Evolutionary conservation across 2,329 filamentous ascomycete genomes (phyloP), one percentile per base, ranked within the genome.

Genomic region (Ceratocystis destructans): DNA sequence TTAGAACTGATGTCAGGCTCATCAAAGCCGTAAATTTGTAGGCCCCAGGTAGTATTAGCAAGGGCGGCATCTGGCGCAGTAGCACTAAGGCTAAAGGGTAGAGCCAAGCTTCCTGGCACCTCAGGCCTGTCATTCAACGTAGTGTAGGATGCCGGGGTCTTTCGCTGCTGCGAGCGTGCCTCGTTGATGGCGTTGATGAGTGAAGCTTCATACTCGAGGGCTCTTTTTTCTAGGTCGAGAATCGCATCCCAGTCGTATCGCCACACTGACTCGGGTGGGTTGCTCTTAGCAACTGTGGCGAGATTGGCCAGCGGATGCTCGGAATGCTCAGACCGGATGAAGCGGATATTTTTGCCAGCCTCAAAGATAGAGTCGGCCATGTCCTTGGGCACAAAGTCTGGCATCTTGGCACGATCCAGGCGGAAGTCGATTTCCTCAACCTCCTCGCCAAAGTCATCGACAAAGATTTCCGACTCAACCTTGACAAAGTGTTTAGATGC

Each of bases 301-400:
- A 78, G 71, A 53, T 79, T 79, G 15, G 83, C 82, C 53, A 94
- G 76, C 0, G 87, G 84, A 72, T 95, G 88, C 1, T 85, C 78
- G 4, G 88, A 82, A 72, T 94, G 88, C 70, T 87, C 84, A 25
- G 79, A 77, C 70, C 85, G 83, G 61, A 96, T 78, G 65, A 94
- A 85, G 6, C 88, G 83, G 61, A 96, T 75, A 72, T 88, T 93
- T 71, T 82, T 83, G 3, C 89, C 90, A 2, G 86, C 88, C 72
- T 95, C 89, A 69, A 93, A 92, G n/a, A 94, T 83, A 4, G 80
- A 77, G 63, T 82, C 80, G 2, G 84, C 86, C 70, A 92, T 82
- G 67, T 94, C 89, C 4, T 78, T 73, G 0, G 86, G 82, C 57
- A 95, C 79, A 70, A 94, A 94, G 1, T 80, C 78, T 0, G 89